phyloP scores from a whole-genome alignment of 2,329 filamentous ascomycete species.

The Ascochyta pisi region DNA sequence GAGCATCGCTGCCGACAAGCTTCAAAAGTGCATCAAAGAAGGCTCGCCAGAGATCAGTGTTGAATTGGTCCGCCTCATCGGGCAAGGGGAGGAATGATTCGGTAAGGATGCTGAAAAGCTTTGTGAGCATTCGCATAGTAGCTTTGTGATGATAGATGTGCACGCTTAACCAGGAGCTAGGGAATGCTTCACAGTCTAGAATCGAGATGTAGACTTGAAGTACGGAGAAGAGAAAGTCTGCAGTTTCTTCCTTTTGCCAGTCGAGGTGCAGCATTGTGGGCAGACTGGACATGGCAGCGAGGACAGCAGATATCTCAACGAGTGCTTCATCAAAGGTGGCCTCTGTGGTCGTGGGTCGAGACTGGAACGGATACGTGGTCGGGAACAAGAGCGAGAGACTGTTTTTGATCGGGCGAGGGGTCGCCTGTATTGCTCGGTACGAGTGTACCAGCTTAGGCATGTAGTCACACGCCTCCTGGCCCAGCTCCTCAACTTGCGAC shows the following conservation, averaged over 20 bases:
- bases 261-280: conserved; percentile 78
- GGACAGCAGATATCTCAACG: conserved; percentile 84
- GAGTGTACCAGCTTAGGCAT: conserved; percentile 91
- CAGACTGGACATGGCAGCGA: conserved; percentile 81
- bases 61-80: conserved; percentile 89
- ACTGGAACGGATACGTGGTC: conserved; percentile 85
- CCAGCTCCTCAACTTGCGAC: conserved; percentile 79
- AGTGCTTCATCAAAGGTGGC: conserved; percentile 83
- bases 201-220: conserved; percentile 90
- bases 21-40: conserved; percentile 91
- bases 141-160: conserved; percentile 93
- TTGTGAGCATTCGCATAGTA: conserved; percentile 83
- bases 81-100: conserved; percentile 85
- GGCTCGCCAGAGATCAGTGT: conserved; percentile 90
- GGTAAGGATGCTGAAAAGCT: conserved; percentile 79
- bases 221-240: conserved; percentile 76
- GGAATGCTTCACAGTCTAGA: conserved; percentile 87
- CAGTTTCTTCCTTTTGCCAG: conserved; percentile 74
- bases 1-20: conserved; percentile 84
- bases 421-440: conserved; percentile 77
- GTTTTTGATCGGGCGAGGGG: conserved; percentile 64
- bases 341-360: conserved; percentile 66
- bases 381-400: conserved; percentile 88
- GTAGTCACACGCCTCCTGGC: conserved; percentile 84
- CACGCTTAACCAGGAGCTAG: conserved; percentile 86